phyloP scores from a whole-genome alignment of 495 filamentous ascomycete species.

The Achaetomiella virescens region DNA sequence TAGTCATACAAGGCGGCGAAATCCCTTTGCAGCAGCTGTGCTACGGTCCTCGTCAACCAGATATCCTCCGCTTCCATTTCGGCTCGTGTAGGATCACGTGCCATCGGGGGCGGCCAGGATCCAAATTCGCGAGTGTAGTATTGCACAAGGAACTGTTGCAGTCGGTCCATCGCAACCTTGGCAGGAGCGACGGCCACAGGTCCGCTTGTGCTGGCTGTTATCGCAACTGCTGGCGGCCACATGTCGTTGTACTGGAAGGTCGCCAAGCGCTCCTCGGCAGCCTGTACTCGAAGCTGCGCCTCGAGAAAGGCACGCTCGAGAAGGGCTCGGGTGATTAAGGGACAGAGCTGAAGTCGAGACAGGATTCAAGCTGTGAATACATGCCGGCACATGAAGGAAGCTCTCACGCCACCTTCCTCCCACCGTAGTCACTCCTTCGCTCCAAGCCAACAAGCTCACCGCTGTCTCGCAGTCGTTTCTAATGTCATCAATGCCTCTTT shows the following conservation, averaged over 20 bases:
- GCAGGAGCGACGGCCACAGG: constrained; percentile 30
- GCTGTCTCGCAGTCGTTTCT: constrained; percentile 56
- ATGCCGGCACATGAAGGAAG: constrained; percentile 64
- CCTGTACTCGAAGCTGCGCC: constrained; percentile 55
- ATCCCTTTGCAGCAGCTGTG: constrained; percentile 54
- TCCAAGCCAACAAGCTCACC: constrained; percentile 57
- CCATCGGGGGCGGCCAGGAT: constrained; percentile 48
- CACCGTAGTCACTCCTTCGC: constrained; percentile 55
- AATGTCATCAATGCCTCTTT: constrained; percentile 59
- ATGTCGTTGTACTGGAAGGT: constrained; percentile 58
- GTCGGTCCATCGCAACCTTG: constrained; percentile 45
- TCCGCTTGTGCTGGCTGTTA: constrained; percentile 22
- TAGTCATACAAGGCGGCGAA: constrained; percentile 68
- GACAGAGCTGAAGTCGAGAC: constrained; percentile 52
- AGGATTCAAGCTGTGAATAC: constrained; percentile 49
- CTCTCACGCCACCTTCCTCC: constrained; percentile 63
- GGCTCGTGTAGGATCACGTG: constrained; percentile 38
- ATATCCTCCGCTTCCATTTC: constrained; percentile 42
- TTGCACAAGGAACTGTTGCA: constrained; percentile 50
- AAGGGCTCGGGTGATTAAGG: constrained; percentile 56
- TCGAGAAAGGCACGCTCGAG: constrained; percentile 57
- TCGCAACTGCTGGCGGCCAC: constrained; percentile 46
- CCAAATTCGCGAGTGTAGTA: constrained; percentile 50
- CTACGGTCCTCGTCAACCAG: constrained; percentile 57
- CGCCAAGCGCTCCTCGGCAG: constrained; percentile 52